Evolutionary conservation across 2,329 filamentous ascomycete genomes (phyloP), one percentile per base, ranked within the genome.

Genomic region (Chlorencoelia australis): DNA sequence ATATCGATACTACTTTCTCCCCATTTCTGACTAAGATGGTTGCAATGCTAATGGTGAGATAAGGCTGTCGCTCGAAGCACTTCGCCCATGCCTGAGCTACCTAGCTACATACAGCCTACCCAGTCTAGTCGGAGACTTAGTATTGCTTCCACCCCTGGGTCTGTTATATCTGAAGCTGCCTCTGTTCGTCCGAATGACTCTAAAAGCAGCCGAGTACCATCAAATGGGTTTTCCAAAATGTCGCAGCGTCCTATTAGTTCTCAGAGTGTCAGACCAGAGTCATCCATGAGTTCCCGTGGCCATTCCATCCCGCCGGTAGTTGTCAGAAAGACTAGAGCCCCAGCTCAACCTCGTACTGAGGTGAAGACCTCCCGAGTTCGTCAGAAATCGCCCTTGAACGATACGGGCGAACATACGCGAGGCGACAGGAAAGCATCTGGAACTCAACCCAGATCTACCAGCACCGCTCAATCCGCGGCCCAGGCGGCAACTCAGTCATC

Each of bases 291-390:
- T 39, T 53, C 57, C 11, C 57, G 60, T 33, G 56, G 58, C 5
- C 48, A 58, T 17, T 47, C 54, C 13, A 58, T 64, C 18, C 30
- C 57, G 28, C 38, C 49, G 2, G 42, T 76, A 7, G 61, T 66
- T 7, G 62, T 71, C 4, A 82, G 73, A 51, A 86, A 81, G 58
- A 65, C 69, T 2, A 69, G 79, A 34, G 64, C 63, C n/a, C 51
- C 64, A 2, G 53, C 59, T 1, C 55, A 65, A 9, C 51, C 63
- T 7, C 68, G 65, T 19, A 66, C 50, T 26, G 55, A 55, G 15
- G 55, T 56, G 1, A 66, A 61, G 38, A 32, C 49, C 17, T 38
- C 51, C 24, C 43, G 49, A 27, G 41, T 45, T 14, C 45, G 51
- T 19, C 39, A 43, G 17, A 55, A 53, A 31, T 55, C 50, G 10